phyloP scores from a whole-genome alignment of 768 basidiomycete species.

The Leucocoprinus sp. region DNA sequence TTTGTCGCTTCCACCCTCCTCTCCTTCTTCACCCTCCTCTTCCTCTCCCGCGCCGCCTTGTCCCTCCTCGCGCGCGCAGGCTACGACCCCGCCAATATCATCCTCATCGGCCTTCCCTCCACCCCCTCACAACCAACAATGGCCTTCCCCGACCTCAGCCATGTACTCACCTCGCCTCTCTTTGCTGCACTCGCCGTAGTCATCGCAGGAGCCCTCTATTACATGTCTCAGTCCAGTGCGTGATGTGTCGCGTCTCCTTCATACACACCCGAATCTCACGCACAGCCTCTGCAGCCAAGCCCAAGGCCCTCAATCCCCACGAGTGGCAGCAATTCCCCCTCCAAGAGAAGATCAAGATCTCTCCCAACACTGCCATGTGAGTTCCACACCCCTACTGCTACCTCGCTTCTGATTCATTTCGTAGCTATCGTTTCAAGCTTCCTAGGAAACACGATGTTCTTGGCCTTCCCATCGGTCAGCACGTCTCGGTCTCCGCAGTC shows the following conservation, averaged over 20 bases:
- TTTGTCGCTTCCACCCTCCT: conserved; percentile 47
- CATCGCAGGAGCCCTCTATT: conserved; percentile 41
- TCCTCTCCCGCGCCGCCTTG: conserved; percentile 32
- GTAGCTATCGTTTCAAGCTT: conserved; percentile 86
- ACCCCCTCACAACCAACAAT: conserved; percentile 3
- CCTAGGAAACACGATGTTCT: conserved; percentile 69
- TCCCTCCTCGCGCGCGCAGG: conserved; percentile 41
- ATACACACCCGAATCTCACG: conserved; percentile 13
- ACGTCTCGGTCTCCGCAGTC: conserved; percentile 86
- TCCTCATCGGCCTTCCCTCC: conserved; percentile 48
- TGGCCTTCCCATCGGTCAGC: conserved; percentile 94
- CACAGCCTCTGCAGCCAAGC: conserved; percentile 34
- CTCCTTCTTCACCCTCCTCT: conserved; percentile 40
- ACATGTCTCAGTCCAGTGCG: conserved; percentile 40
- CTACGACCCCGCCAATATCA: conserved; percentile 49
- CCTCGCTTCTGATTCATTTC: neutral
- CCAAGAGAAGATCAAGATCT: conserved; percentile 71
- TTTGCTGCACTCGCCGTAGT: conserved; percentile 39
- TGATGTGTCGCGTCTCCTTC: conserved; percentile 9
- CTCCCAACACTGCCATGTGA: conserved; percentile 93
- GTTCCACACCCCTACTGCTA: conserved; percentile 19
- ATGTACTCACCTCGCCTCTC: conserved; percentile 13
- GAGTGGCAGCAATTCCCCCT: conserved; percentile 82
- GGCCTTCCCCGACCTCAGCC: conserved; percentile 25
- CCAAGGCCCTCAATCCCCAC: conserved; percentile 63